Base-by-base conservation (phyloP, 2,329 filamentous ascomycete genomes). In the Colletotrichum caudatum region DNA sequence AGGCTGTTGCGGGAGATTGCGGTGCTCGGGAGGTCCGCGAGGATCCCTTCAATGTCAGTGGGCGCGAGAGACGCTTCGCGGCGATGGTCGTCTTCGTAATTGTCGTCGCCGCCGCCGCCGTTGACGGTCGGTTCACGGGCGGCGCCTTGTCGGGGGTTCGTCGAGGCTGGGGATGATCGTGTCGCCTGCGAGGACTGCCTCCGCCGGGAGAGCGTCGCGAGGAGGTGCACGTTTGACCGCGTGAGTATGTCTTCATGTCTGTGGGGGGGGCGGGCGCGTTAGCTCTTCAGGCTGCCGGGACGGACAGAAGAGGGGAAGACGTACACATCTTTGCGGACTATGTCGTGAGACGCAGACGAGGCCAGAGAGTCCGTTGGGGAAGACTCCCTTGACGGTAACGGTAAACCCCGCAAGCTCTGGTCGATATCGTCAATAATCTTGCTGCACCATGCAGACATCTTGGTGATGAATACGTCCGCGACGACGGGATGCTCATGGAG, bases 311-410 rank as follows among this genome's bases (percentile, higher is more conserved):
- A 2, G 11, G 9, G 14, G 18, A 14, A 3, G 16, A 26, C 64
- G 20, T 62, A 71, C 68, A 67, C 57, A 26, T 71, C 64, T 14
- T 37, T 67, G 41, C 68, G 68, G 26, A 71, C 68, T 14, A 67
- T 54, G 26, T 61, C 53, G 0, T 37, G 68, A 2, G 20, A 12
- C 18, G 53, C 35, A 50, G 63, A 67, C 26, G 63, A 62, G 5
- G 68, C 48, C 12, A 71, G 57, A 14, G 68, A 71, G 18, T 67
- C 64, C 2, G 68, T 50, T 37, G 68, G 68, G 20, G 68, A 71
- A 29, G 48, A 37, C 23, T 63, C 37, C 50, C 58, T 53, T 11
- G 33, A 3, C 5, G 18, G 23, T 37, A n/a, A 39, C n/a, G 58
- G 50, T 4, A 50, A 39, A 5, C n/a, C 39, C 50, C 50, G 62